phyloP scores from a whole-genome alignment of 345 rosid species.

The Ceriops decandra region DNA sequence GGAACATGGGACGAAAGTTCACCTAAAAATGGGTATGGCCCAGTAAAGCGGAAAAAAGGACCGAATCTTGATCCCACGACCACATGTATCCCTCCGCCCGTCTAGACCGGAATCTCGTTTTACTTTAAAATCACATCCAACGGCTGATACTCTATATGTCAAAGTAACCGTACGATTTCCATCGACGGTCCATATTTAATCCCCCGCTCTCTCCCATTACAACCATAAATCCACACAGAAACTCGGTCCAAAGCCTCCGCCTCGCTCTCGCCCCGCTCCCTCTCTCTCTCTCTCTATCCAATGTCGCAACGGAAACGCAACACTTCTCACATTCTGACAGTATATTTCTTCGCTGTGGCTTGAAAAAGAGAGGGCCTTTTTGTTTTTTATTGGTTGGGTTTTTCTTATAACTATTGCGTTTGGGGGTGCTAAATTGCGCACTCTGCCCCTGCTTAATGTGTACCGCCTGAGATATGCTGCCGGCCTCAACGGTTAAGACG shows the following conservation, averaged over 20 bases:
- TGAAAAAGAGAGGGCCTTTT: conserved; percentile 1
- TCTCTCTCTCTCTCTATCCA: neutral
- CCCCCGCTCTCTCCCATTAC: conserved; percentile 21
- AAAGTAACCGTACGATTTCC: conserved; percentile 23
- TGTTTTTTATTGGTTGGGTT: neutral
- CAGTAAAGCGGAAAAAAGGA: conserved; percentile 32
- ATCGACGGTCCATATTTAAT: conserved; percentile 57
- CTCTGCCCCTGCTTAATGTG: conserved; percentile 32
- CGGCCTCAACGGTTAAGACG: conserved; percentile 30
- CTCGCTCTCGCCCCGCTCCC: no score
- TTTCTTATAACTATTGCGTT: no score
- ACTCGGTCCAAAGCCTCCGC: conserved; percentile 27
- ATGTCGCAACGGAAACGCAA: no score
- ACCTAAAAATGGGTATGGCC: conserved; percentile 25
- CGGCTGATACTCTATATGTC: conserved; percentile 22
- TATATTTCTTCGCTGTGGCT: conserved; percentile 13
- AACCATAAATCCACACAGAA: conserved; percentile 31
- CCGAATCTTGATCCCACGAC: conserved; percentile 60
- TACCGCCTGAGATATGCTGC: conserved; percentile 44
- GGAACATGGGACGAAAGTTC: no score
- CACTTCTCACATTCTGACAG: neutral
- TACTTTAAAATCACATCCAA: conserved; percentile 33
- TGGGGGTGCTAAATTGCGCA: conserved; percentile 38
- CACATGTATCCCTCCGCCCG: conserved; percentile 29
- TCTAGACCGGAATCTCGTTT: conserved; percentile 38